phyloP scores from a whole-genome alignment of 257 asterid genomes.

The Euphrasia confusa region DNA sequence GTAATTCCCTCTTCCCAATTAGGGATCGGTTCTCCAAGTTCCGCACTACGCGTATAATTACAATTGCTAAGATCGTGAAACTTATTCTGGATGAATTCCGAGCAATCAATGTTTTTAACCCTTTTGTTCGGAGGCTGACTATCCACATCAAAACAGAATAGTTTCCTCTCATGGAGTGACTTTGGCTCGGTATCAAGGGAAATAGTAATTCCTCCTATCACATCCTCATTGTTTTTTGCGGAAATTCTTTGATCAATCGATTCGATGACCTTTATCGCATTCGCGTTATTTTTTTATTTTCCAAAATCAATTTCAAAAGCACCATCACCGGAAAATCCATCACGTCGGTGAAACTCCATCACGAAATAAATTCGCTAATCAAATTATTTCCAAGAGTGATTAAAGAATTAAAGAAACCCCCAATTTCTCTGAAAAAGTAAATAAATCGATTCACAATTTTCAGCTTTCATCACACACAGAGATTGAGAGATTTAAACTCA shows the following conservation, averaged over 20 bases:
- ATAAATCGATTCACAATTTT: slow-evolving; percentile 15
- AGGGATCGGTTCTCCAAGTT: slow-evolving; percentile 42
- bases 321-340: slow-evolving; percentile 25
- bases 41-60: slow-evolving; percentile 48
- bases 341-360: slow-evolving; percentile 34
- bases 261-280: slow-evolving; percentile 34
- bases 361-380: background rate
- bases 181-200: slow-evolving; percentile 29
- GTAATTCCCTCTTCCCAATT: slow-evolving; percentile 55
- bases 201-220: slow-evolving; percentile 26
- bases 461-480: slow-evolving; percentile 1
- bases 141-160: slow-evolving; percentile 29
- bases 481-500: slow-evolving; percentile 9
- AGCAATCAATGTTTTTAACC: slow-evolving; percentile 30
- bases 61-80: slow-evolving; percentile 51
- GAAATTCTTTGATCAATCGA: slow-evolving; percentile 30
- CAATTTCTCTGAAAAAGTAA: background rate
- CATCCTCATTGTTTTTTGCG: slow-evolving; percentile 36
- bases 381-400: slow-evolving; percentile 6
- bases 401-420: background rate
- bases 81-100: slow-evolving; percentile 42
- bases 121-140: slow-evolving; percentile 38
- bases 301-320: slow-evolving; percentile 30
- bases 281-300: slow-evolving; percentile 23
- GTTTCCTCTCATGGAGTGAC: slow-evolving; percentile 31